Percentiles rank a stretch among this genome's conserved stretches.
Conservation (phyloP, 495 filamentous ascomycete species). For the Aspergillus sclerotioniger region DNA sequence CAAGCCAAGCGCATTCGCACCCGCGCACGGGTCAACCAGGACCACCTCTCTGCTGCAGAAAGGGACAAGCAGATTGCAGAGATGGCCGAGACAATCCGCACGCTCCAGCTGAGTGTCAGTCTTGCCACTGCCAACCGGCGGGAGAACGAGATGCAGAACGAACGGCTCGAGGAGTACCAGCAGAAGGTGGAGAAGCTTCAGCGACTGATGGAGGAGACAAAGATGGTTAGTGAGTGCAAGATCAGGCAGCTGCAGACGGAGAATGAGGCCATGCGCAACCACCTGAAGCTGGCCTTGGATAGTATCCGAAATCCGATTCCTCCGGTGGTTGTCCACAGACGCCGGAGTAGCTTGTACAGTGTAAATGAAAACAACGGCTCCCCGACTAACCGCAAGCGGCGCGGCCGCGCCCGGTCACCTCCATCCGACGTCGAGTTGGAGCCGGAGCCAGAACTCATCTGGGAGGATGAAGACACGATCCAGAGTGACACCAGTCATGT, state of each 20-base stretch:
- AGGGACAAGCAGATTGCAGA: conserved; percentile 89
- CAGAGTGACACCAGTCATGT: conserved; percentile 26
- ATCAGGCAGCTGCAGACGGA: conserved; percentile 81
- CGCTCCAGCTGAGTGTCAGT: conserved; percentile 72
- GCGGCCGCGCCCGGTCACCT: conserved; percentile 41
- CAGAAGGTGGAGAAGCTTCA: conserved; percentile 80
- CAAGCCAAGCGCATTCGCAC: conserved; percentile 97
- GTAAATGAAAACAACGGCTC: conserved; percentile 41
- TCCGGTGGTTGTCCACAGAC: conserved; percentile 32
- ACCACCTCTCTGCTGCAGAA: conserved; percentile 79
- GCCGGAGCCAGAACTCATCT: conserved; percentile 33
- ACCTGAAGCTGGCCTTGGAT: conserved; percentile 82
- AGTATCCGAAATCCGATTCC: conserved; percentile 85
- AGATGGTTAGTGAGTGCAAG: conserved; percentile 84
- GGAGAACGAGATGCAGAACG: conserved; percentile 57
- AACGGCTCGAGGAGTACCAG: conserved; percentile 90
- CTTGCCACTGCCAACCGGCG: conserved; percentile 44
- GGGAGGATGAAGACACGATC: conserved; percentile 39
- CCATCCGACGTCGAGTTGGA: conserved; percentile 30
- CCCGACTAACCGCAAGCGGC: conserved; percentile 33
- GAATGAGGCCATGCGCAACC: conserved; percentile 83
- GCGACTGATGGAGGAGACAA: conserved; percentile 88
- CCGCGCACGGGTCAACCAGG: conserved; percentile 94
- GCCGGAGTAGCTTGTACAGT: conserved; percentile 34
- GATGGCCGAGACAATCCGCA: conserved; percentile 90